Evolutionary conservation across 805 yeast species (phyloP).

Genomic region (Lipomyces sp.): DNA sequence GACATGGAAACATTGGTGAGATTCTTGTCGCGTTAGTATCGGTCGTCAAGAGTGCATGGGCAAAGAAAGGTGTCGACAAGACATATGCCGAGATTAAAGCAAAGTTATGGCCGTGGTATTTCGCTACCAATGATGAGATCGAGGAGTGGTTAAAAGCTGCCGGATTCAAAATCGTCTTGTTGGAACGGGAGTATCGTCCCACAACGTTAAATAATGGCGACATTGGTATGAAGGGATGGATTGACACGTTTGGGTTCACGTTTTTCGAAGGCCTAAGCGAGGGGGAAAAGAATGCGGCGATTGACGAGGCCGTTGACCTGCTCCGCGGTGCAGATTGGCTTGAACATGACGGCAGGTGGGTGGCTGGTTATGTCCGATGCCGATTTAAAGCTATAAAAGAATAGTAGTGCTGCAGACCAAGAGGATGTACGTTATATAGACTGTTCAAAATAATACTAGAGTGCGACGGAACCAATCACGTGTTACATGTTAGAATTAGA

Average conservation of each 20-base stretch:
- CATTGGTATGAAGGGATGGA: constrained; percentile 38
- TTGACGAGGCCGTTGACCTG: constrained; percentile 31
- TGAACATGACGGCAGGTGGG: constrained; percentile 30
- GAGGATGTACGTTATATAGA: background rate
- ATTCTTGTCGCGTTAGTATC: constrained; percentile 36
- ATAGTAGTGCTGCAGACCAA: background rate
- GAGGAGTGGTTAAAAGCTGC: constrained; percentile 31
- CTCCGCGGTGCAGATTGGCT: constrained; percentile 26
- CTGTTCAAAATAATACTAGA: background rate
- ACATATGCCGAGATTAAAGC: constrained; percentile 17
- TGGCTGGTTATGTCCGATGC: constrained; percentile 37
- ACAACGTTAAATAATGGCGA: constrained; percentile 34
- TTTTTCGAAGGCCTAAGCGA: constrained; percentile 34
- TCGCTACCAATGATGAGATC: constrained; percentile 31
- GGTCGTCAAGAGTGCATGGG: constrained; percentile 26
- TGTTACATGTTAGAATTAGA: background rate
- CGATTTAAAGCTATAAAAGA: constrained; percentile 35
- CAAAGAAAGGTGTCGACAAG: constrained; percentile 7
- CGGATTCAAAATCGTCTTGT: constrained; percentile 37
- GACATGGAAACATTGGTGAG: constrained; percentile 41
- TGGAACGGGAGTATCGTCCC: constrained; percentile 39
- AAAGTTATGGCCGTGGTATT: constrained; percentile 39
- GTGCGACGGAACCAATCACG: background rate
- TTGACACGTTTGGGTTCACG: constrained; percentile 40
- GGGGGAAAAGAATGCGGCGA: constrained; percentile 24